Conservation (phyloP, 2,329 filamentous ascomycete species). For the Dothiorella sarmentorum region DNA sequence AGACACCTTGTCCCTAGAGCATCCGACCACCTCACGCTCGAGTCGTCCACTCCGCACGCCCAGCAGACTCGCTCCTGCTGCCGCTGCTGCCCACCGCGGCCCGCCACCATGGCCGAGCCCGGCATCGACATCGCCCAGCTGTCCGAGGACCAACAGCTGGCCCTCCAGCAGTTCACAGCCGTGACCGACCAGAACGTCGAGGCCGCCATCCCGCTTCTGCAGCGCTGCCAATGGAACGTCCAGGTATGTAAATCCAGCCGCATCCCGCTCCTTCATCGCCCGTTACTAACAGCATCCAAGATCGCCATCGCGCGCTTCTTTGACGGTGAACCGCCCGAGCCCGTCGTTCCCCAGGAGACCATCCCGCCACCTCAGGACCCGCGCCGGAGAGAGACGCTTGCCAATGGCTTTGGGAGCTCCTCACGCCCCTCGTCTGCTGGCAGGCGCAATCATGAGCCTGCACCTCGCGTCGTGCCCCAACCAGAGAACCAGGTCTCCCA, state of each 20-base stretch:
- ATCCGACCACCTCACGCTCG: not conserved
- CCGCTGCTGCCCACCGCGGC: not conserved
- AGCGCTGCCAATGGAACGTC: slow-evolving; percentile 93
- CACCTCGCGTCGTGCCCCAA: slow-evolving; percentile 80
- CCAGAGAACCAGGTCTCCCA: slow-evolving; percentile 62
- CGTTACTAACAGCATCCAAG: slow-evolving; percentile 44
- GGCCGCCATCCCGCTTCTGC: slow-evolving; percentile 74
- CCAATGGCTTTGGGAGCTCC: slow-evolving; percentile 48
- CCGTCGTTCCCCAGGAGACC: slow-evolving; percentile 70
- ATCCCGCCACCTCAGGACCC: slow-evolving; percentile 58
- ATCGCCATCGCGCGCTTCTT: slow-evolving; percentile 98
- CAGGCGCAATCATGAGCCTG: slow-evolving; percentile 57
- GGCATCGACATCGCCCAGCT: slow-evolving; percentile 63
- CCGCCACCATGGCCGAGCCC: slow-evolving; percentile 9
- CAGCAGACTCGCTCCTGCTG: not conserved
- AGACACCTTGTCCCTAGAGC: slow-evolving; percentile 12
- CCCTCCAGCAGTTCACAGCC: slow-evolving; percentile 81
- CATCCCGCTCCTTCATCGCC: not conserved
- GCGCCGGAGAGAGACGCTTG: slow-evolving; percentile 69
- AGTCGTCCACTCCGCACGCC: not conserved
- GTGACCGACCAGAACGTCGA: slow-evolving; percentile 80
- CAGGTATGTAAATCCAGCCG: slow-evolving; percentile 55
- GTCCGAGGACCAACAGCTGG: slow-evolving; percentile 72
- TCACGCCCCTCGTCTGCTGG: slow-evolving; percentile 27
- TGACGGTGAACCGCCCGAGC: slow-evolving; percentile 83